Evolutionary conservation across 805 yeast genomes (phyloP).

Genomic region (Schwanniomyces polymorphus): DNA sequence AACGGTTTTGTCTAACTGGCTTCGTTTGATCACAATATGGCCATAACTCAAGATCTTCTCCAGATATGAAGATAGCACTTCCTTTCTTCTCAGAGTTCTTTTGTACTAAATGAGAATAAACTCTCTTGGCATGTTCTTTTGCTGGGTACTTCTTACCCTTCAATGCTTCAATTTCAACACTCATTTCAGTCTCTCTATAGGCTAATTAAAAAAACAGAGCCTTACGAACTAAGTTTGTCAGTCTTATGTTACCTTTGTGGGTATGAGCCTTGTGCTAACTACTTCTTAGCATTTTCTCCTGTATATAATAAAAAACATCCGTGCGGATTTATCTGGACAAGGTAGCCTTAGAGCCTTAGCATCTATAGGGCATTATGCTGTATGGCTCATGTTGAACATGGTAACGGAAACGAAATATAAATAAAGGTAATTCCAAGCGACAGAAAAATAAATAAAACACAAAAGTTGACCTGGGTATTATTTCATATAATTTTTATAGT

Average conservation of each 20-base stretch:
- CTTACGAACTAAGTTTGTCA: background rate
- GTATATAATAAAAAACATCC: too few relatives aligned
- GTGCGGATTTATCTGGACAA: too few relatives aligned
- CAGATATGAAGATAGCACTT: conserved; percentile 55
- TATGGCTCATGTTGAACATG: too few relatives aligned
- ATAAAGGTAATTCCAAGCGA: too few relatives aligned
- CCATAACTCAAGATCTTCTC: conserved; percentile 56
- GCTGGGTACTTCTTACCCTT: conserved; percentile 73
- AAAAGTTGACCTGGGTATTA: too few relatives aligned
- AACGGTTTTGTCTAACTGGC: conserved; percentile 85
- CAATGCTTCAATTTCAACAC: conserved; percentile 10
- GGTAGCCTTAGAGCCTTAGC: too few relatives aligned
- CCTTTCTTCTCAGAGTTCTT: conserved; percentile 22
- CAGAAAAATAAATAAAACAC: too few relatives aligned
- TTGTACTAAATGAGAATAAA: conserved; percentile 34
- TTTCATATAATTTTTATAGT: too few relatives aligned
- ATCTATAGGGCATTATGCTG: too few relatives aligned
- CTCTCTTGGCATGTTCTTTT: conserved; percentile 66
- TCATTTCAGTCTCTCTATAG: conserved; percentile 5
- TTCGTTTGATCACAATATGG: conserved; percentile 79
- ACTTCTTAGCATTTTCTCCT: too few relatives aligned
- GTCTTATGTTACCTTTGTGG: background rate
- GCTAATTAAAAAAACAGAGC: too few relatives aligned
- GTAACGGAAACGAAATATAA: too few relatives aligned
- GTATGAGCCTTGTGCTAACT: background rate